Evolutionary conservation across 305 asterid genomes (phyloP).

Genomic region (Fraxinus angustifolia): DNA sequence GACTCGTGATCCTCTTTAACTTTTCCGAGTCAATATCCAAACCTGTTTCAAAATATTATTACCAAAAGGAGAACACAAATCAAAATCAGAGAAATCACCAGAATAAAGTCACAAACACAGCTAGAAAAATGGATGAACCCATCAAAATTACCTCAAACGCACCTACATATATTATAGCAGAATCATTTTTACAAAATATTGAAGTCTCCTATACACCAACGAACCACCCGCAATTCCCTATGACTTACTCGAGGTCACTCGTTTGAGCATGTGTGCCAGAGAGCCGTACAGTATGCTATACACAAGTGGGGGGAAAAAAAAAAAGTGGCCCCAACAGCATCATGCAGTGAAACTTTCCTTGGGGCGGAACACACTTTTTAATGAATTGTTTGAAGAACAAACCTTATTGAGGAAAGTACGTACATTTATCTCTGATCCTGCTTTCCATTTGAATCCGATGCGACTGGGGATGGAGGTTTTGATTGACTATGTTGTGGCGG

Average conservation of each 20-base stretch:
- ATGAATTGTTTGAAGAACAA: conserved; percentile 7
- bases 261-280: not conserved
- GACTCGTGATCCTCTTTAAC: not conserved
- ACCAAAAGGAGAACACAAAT: not conserved
- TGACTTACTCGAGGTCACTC: not conserved
- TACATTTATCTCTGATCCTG: conserved; percentile 23
- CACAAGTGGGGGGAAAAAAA: conserved; percentile 16
- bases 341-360: not conserved
- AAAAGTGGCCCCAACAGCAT: conserved; percentile 15
- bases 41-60: not conserved
- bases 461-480: conserved; percentile 37
- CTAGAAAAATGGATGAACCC: not conserved
- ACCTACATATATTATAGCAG: not conserved
- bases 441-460: conserved; percentile 52
- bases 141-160: not conserved
- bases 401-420: not conserved
- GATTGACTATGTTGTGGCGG: conserved; percentile 50
- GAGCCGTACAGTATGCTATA: conserved; percentile 44
- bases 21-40: not conserved
- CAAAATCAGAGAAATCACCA: not conserved
- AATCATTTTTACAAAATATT: not conserved
- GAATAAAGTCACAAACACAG: not conserved
- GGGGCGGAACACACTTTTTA: not conserved
- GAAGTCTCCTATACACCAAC: not conserved
- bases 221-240: not conserved